Percentiles rank a stretch among this genome's conserved stretches.
These are phyloP conservation scores for Rugonectria rugulosa DNA, from an alignment of 2,329 filamentous ascomycete species.

Conservation along the genomic window DNA sequence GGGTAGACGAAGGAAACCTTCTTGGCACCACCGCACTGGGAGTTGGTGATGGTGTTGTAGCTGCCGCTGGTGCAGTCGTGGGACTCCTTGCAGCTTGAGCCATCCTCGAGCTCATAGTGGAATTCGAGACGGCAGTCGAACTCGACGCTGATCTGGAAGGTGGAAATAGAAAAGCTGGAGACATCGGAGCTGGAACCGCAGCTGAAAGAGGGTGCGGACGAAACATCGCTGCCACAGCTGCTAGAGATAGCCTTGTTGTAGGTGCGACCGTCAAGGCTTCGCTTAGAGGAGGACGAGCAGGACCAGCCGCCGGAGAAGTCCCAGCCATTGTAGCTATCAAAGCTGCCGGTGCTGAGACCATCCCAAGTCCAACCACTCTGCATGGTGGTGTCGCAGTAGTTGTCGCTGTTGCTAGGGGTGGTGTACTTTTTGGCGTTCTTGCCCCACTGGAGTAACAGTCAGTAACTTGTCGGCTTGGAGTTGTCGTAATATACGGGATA, in stretches of 20 bases:
- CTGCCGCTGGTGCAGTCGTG: constrained; percentile 72
- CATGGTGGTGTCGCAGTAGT: constrained; percentile 78
- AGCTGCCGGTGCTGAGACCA: constrained; percentile 65
- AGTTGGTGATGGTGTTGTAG: constrained; percentile 77
- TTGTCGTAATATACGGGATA: neutral
- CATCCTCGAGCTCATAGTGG: constrained; percentile 86
- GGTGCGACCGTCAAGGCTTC: constrained; percentile 62
- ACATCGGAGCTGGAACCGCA: constrained; percentile 36
- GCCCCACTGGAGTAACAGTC: constrained; percentile 5
- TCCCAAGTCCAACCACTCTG: constrained; percentile 75
- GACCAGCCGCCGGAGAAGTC: constrained; percentile 73
- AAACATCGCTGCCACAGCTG: constrained; percentile 54
- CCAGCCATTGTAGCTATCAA: constrained; percentile 75
- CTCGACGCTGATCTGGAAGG: constrained; percentile 76
- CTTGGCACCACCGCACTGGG: constrained; percentile 90
- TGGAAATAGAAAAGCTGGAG: constrained; percentile 75
- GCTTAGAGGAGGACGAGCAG: constrained; percentile 67
- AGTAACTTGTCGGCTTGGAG: constrained; percentile 15
- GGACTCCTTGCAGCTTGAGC: constrained; percentile 81
- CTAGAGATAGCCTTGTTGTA: constrained; percentile 69
- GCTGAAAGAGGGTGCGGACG: constrained; percentile 65
- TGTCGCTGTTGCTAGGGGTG: constrained; percentile 76
- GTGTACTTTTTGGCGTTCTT: constrained; percentile 59
- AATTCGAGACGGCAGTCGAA: constrained; percentile 84
- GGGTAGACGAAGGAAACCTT: constrained; percentile 77